phyloP scores from a whole-genome alignment of 768 basidiomycete species.

The Pisolithus orientalis region DNA sequence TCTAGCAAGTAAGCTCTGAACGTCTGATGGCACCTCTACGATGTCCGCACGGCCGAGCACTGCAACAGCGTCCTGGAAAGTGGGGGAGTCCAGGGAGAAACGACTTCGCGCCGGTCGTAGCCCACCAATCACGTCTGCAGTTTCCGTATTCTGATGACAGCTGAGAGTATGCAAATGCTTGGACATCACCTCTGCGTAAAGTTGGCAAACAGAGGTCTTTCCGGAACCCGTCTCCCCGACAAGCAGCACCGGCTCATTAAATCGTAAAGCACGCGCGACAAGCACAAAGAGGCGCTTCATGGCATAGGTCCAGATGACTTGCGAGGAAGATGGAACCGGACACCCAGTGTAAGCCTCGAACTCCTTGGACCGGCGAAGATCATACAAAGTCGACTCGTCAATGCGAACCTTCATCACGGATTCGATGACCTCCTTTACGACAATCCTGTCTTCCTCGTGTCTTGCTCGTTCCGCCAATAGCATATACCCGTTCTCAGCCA shows the following conservation, averaged over 20 bases:
- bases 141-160: constrained; percentile 98
- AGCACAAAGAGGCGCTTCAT: constrained; percentile 88
- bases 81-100: constrained; percentile 43
- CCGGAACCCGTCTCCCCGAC: constrained; percentile 98
- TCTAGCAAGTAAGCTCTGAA: constrained; percentile 20
- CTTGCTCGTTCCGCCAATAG: constrained; percentile 88
- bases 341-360: constrained; percentile 49
- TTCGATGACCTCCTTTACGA: constrained; percentile 92
- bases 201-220: constrained; percentile 94
- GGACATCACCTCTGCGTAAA: constrained; percentile 63
- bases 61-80: constrained; percentile 36
- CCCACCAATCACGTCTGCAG: constrained; percentile 92
- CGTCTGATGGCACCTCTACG: constrained; percentile 14
- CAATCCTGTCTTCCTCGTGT: constrained; percentile 74
- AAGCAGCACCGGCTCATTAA: constrained; percentile 90
- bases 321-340: constrained; percentile 36
- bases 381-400: constrained; percentile 66
- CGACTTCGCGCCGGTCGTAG: constrained; percentile 85
- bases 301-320: constrained; percentile 87
- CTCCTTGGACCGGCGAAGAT: constrained; percentile 40
- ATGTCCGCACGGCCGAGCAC: constrained; percentile 40
- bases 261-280: constrained; percentile 76
- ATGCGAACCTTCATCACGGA: constrained; percentile 81
- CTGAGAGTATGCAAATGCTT: constrained; percentile 71
- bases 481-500: constrained; percentile 98